Conservation (phyloP, 768 basidiomycete genomes). For the Mycena maculata region DNA sequence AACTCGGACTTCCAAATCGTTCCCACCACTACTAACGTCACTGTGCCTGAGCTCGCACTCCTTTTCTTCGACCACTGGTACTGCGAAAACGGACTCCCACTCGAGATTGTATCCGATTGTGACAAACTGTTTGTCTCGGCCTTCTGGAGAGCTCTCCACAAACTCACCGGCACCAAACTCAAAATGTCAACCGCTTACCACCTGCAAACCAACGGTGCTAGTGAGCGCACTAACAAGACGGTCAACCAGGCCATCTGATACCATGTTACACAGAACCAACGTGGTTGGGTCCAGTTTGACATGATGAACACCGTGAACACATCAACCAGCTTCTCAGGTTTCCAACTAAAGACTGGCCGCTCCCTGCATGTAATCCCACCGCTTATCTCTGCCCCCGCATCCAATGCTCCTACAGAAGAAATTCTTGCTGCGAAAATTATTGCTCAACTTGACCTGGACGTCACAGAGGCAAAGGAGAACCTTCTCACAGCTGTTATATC, state of each 20-base stretch:
- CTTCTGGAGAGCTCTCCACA: no score
- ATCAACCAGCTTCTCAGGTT: constrained; percentile 46
- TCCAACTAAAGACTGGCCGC: constrained; percentile 40
- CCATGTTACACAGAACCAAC: constrained; percentile 44
- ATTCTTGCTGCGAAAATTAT: constrained; percentile 26
- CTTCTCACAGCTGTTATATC: constrained; percentile 30
- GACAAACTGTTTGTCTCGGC: no score
- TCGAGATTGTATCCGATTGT: no score
- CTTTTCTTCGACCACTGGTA: constrained; percentile 39
- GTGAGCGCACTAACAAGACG: constrained; percentile 47
- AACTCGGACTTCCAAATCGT: no score
- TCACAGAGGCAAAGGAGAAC: constrained; percentile 41
- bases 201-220: constrained; percentile 49
- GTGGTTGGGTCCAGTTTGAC: constrained; percentile 39
- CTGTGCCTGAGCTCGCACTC: constrained; percentile 23
- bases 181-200: constrained; percentile 51
- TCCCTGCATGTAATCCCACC: constrained; percentile 41
- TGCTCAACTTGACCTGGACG: constrained; percentile 25
- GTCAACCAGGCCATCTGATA: constrained; percentile 43
- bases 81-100: constrained; percentile 13
- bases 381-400: constrained; percentile 19
- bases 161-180: constrained; percentile 37
- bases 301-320: constrained; percentile 47
- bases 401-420: constrained; percentile 13
- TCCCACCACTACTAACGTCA: background rate